Base-by-base conservation (phyloP, 768 basidiomycete genomes). In the Suillus ampliporus region DNA sequence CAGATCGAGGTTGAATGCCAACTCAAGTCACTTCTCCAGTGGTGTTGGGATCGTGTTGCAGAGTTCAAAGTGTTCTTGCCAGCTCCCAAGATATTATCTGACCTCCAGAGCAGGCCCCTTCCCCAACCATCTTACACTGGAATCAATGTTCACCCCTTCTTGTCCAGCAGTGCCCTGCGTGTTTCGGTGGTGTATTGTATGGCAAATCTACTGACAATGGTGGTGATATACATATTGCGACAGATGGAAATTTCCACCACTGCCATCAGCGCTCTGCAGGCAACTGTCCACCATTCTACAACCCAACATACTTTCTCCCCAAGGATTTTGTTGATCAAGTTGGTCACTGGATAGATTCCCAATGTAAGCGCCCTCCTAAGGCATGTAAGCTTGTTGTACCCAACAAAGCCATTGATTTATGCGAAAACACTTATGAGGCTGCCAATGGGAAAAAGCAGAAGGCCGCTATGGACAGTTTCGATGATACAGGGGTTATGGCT, bases 161-260 rank as follows among this genome's bases (percentile, higher is more conserved):
- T 23, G 15, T 50, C 21, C 62, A 72, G n/a, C 65, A 70, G 2
- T 78, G 77, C 47, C 71, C 78, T 2, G 74, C 73, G 1, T 81
- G 79, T 38, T 71, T 69, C 23, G 63, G 64, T 8, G 70, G 66
- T 11, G 26, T n/a, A 5, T 17, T 44, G 2, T 71, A 62, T 47
- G 66, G 70, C 1, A 63, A 61, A n/a, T 23, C 57, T 26, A 23
- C 15, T 37, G n/a, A 5, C 13, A 26, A 59, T 6, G 78, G 80
- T 0, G 74, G 71, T 2, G 78, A 82, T 59, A 67, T 81, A 10
- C 78, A 80, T 43, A 64, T 82, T 1, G 71, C 71, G 0, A 68
- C 69, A 0, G 79, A 82, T 68, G 77, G 78, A 0, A 80, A 79
- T 43, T 81, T 81, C 62, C 75, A 78, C 52, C 78, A 82, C 59